Evolutionary conservation across 495 filamentous ascomycete species (phyloP).

Genomic region (Aspergillus wentii): DNA sequence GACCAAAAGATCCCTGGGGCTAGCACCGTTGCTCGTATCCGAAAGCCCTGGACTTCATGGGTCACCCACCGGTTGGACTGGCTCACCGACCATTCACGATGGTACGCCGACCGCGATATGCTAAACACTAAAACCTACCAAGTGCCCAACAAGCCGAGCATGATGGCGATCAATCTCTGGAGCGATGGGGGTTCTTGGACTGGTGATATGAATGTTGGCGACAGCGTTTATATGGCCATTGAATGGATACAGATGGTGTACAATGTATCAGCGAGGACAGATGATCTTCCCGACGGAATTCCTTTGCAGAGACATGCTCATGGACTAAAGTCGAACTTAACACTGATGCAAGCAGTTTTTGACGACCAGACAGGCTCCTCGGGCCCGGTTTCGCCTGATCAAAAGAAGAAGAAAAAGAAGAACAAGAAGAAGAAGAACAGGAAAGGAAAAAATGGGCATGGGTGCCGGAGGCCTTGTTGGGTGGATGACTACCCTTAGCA

Average conservation of each 20-base stretch:
- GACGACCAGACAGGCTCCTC: background rate
- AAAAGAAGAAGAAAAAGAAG: conserved; percentile 1
- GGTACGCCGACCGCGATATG: conserved; percentile 59
- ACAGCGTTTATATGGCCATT: conserved; percentile 60
- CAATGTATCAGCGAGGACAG: conserved; percentile 37
- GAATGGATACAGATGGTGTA: conserved; percentile 73
- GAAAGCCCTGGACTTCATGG: conserved; percentile 59
- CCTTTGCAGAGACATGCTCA: background rate
- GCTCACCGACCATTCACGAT: conserved; percentile 53
- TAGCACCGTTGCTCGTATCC: conserved; percentile 24
- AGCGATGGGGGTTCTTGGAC: conserved; percentile 70
- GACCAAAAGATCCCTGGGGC: conserved; percentile 32
- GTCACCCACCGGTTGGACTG: conserved; percentile 71
- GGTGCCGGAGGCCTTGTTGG: background rate
- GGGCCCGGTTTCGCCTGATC: no score
- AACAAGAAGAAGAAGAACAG: background rate
- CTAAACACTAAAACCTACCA: conserved; percentile 58
- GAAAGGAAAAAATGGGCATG: no score
- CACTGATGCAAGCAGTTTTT: background rate
- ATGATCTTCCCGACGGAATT: background rate
- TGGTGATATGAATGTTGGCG: conserved; percentile 59
- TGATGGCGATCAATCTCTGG: conserved; percentile 70
- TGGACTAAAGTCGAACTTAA: background rate
- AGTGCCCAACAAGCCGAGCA: conserved; percentile 53
- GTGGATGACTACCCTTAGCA: no score